phyloP scores from a whole-genome alignment of 2,329 filamentous ascomycete genomes.

The Talaromyces sp. region DNA sequence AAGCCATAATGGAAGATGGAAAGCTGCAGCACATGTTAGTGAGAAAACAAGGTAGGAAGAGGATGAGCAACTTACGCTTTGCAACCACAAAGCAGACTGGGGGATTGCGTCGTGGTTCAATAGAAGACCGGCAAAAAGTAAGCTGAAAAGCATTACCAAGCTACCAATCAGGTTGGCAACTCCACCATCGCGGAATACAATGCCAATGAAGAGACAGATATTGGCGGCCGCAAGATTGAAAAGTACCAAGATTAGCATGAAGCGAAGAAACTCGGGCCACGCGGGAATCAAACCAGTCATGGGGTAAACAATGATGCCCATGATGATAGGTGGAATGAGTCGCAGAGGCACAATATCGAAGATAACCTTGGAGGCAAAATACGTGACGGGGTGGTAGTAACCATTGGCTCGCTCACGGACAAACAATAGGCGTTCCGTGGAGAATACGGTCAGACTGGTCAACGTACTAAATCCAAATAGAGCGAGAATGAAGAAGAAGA shows the following conservation, averaged over 20 bases:
- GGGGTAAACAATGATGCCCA: constrained; percentile 94
- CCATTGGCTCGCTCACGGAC: constrained; percentile 93
- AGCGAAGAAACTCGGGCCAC: constrained; percentile 82
- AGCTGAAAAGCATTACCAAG: constrained; percentile 94
- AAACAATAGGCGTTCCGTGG: constrained; percentile 85
- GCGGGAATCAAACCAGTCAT: constrained; percentile 93
- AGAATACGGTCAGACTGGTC: constrained; percentile 91
- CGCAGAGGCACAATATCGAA: constrained; percentile 96
- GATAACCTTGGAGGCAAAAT: constrained; percentile 95
- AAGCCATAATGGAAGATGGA: constrained; percentile 99
- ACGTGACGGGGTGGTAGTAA: constrained; percentile 91
- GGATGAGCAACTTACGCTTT: constrained; percentile 61
- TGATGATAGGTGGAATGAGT: constrained; percentile 89
- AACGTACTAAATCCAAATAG: constrained; percentile 96
- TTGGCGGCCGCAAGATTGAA: constrained; percentile 95
- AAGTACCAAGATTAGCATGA: constrained; percentile 86
- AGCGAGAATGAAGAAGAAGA: constrained; percentile 96
- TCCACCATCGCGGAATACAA: constrained; percentile 86
- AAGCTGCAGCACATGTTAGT: constrained; percentile 53
- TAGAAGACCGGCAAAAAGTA: constrained; percentile 90
- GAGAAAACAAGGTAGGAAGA: neutral
- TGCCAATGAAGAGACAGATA: constrained; percentile 94
- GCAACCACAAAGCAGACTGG: constrained; percentile 80
- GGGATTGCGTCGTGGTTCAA: constrained; percentile 95
- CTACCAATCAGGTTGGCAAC: constrained; percentile 94